Conservation (phyloP, 2,329 filamentous ascomycete genomes). For the Colletotrichum agaves region DNA sequence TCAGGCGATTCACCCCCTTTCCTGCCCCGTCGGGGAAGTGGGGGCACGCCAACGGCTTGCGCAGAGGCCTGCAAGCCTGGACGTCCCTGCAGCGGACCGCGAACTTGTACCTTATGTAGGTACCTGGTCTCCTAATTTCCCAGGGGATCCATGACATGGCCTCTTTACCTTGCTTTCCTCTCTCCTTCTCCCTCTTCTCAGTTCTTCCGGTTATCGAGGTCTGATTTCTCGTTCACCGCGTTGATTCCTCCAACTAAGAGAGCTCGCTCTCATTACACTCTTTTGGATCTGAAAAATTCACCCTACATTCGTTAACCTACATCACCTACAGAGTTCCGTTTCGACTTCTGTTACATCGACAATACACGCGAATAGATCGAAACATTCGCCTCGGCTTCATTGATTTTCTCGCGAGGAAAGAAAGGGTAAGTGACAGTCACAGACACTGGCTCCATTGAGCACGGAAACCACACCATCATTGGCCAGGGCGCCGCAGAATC, state of each 20-base stretch:
- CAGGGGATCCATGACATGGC: conserved; percentile 34
- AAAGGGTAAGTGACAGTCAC: conserved; percentile 17
- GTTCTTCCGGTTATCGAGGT: conserved; percentile 30
- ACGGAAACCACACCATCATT: neutral
- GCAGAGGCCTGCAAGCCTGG: conserved; percentile 3
- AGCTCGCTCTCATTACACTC: conserved; percentile 38
- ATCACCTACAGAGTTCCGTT: conserved; percentile 14
- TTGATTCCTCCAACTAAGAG: conserved; percentile 38
- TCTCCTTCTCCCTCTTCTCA: conserved; percentile 36
- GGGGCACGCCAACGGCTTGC: conserved; percentile 19
- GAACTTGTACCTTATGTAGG: conserved; percentile 24
- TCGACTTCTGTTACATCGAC: conserved; percentile 22
- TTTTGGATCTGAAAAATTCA: conserved; percentile 34
- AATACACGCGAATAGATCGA: conserved; percentile 14
- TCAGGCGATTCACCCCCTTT: conserved; percentile 25
- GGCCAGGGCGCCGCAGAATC: neutral
- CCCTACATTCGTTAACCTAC: conserved; percentile 33
- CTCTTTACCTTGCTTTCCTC: conserved; percentile 37
- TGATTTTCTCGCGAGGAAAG: conserved; percentile 22
- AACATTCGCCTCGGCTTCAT: conserved; percentile 10
- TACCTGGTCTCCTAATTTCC: conserved; percentile 34
- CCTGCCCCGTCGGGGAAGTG: conserved; percentile 22
- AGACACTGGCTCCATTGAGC: neutral
- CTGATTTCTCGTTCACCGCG: conserved; percentile 33
- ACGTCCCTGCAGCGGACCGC: conserved; percentile 35